Conservation (phyloP, 73 alveolate genomes). For the Breviolum minutum region DNA sequence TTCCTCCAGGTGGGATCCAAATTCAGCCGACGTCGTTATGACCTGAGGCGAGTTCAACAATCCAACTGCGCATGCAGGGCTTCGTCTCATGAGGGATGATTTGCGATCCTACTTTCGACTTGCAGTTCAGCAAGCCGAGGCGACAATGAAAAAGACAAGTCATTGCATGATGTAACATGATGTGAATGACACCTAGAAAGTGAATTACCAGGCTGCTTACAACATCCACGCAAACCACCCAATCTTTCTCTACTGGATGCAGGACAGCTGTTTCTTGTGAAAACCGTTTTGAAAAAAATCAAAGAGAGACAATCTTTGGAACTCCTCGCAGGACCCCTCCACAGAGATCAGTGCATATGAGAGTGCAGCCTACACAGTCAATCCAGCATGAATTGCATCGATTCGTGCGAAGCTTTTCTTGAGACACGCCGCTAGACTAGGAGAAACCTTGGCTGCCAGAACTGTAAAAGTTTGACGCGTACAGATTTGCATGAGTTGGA, state of each 20-base stretch:
- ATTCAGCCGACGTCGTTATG: not conserved
- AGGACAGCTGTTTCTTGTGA: not conserved
- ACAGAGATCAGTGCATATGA: slow-evolving; percentile 87
- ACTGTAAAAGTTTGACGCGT: not conserved
- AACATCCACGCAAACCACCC: slow-evolving; percentile 89
- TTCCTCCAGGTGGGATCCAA: not conserved
- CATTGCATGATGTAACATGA: not conserved
- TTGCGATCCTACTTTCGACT: slow-evolving; percentile 76
- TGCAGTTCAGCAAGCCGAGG: slow-evolving; percentile 91
- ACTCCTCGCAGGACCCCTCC: slow-evolving; percentile 56
- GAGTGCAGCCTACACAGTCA: slow-evolving; percentile 83
- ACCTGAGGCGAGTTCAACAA: slow-evolving; percentile 81
- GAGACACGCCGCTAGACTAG: not conserved
- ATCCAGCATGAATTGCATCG: not conserved
- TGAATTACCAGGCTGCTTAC: slow-evolving; percentile 69
- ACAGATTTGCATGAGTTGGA: not conserved
- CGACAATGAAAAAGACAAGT: not conserved
- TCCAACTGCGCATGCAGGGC: slow-evolving; percentile 83
- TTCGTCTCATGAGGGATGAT: slow-evolving; percentile 93
- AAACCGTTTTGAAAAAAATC: not conserved
- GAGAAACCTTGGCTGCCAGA: no score
- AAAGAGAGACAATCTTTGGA: not conserved
- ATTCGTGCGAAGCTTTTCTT: not conserved
- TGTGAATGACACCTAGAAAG: not conserved
- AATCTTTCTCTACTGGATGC: slow-evolving; percentile 94